Evolutionary conservation across 1,139 yeast species (phyloP), one percentile per base, ranked within the genome.

Genomic region (Diutina scorzettiae): DNA sequence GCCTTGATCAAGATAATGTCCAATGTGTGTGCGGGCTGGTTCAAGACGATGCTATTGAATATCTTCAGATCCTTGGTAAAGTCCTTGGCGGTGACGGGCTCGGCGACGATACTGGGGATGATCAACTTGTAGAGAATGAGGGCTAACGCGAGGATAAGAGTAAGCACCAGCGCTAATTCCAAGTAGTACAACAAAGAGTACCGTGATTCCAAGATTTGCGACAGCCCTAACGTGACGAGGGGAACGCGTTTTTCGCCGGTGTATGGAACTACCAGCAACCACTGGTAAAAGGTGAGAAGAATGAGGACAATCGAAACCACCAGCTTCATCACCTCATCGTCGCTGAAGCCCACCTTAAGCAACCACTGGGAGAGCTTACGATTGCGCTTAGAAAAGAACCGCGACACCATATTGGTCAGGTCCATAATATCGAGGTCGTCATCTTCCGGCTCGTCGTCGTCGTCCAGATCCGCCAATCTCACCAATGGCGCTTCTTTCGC

Each of bases 1-100:
- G 85, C 71, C 14, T 66, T 62, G 12, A 83, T 62, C 47, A 70
- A 70, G 31, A 81, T 66, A 6, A 83, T 69, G 56, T 85, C 95
- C 42, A 34, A 14, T 14, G 39, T 20, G 24, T 23, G 28, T n/a
- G 39, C 28, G 5, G 27, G 27, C 24, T 21, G 27, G 28, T 14
- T 19, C 11, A 34, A 23, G 7, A 23, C 39, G 17, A 34, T 34
- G 11, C n/a, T 4, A 14, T 34, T 34, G 19, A 34, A 34, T 16
- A 9, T 14, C 11, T 23, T 21, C n/a, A 23, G n/a, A 4, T 21
- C 19, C 20, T 23, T 14, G 9, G 19, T 18, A 14, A 34, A 34
- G 11, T 34, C 39, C 7, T 17, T 12, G 4, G 6, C 29, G 18
- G 27, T 14, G 6, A 23, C 4, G 6, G 18, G 4, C 7, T 12